A percentile compares a stretch with the other conserved stretches of the same genome.
Conservation (phyloP, 257 asterid species). For the Lavandula angustifolia region DNA sequence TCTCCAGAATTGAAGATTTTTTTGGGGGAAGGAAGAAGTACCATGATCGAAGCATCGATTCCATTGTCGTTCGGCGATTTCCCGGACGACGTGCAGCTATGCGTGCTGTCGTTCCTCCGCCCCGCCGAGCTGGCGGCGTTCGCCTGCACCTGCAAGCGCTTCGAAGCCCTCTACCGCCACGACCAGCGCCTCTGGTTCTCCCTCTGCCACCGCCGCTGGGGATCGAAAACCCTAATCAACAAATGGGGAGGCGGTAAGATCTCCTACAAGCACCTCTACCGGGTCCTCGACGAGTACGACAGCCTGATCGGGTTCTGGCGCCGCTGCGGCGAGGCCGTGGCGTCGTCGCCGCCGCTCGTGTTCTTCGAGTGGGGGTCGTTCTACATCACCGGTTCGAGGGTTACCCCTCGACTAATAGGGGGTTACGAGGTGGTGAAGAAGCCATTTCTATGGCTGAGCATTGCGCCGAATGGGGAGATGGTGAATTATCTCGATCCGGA, state of each 20-base stretch:
- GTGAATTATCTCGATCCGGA: constrained; percentile 68
- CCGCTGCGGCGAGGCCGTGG: constrained; percentile 50
- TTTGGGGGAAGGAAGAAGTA: neutral
- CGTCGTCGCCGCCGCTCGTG: constrained; percentile 44
- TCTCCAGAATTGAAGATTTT: neutral
- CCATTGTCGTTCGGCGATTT: constrained; percentile 63
- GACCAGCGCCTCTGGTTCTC: constrained; percentile 84
- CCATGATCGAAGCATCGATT: constrained; percentile 26
- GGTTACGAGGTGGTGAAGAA: constrained; percentile 61
- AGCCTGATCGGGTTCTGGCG: constrained; percentile 92
- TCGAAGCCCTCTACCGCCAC: constrained; percentile 61
- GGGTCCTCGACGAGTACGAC: constrained; percentile 59
- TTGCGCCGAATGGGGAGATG: constrained; percentile 56
- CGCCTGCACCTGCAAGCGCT: constrained; percentile 75
- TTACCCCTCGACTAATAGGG: constrained; percentile 51
- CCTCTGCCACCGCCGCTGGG: constrained; percentile 89
- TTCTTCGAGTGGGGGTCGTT: constrained; percentile 87
- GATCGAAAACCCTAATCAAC: constrained; percentile 67
- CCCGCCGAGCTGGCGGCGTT: constrained; percentile 65
- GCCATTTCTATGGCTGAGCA: constrained; percentile 68
- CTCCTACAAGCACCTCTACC: constrained; percentile 61
- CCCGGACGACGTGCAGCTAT: constrained; percentile 92
- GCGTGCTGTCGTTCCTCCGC: constrained; percentile 76
- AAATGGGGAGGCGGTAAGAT: constrained; percentile 72
- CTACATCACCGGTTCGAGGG: constrained; percentile 65